phyloP scores from a whole-genome alignment of 2,329 filamentous ascomycete species.

The Stachybotrys echinatus region DNA sequence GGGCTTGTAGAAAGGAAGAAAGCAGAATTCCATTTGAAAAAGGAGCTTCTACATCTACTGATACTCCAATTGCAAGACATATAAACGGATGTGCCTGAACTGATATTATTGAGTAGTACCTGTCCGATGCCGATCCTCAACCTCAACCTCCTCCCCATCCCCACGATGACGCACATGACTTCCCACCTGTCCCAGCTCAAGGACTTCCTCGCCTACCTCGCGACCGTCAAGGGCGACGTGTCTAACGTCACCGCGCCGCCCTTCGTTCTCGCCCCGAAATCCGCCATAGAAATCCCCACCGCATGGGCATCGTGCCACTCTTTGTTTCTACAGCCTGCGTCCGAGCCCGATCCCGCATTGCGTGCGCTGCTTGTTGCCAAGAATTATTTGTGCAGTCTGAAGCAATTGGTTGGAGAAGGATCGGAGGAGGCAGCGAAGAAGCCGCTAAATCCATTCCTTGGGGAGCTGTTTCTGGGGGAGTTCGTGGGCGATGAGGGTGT shows the following conservation, averaged over 20 bases:
- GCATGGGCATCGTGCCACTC: conserved; percentile 1
- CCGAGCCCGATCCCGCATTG: conserved; percentile 1
- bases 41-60: too few relatives aligned
- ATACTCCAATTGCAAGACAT: too few relatives aligned
- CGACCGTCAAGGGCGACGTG: conserved; percentile 1
- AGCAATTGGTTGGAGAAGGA: conserved; percentile 1
- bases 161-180: conserved; percentile 1
- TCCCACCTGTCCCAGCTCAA: conserved; percentile 2
- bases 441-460: conserved; percentile 4
- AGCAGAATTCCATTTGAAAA: too few relatives aligned
- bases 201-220: conserved; percentile 2
- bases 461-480: conserved; percentile 2
- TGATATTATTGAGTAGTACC: neutral
- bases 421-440: conserved; percentile 1
- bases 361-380: conserved; percentile 4
- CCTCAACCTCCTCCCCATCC: neutral
- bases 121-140: neutral
- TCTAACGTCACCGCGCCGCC: conserved; percentile 2
- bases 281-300: conserved; percentile 4
- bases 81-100: too few relatives aligned
- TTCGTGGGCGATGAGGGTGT: neutral
- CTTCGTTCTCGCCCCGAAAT: conserved; percentile 4
- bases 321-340: conserved; percentile 1
- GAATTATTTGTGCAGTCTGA: conserved; percentile 4
- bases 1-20: neutral